Conservation (phyloP, 2,329 filamentous ascomycete genomes). For the Neopestalotiopsis clavispora region DNA sequence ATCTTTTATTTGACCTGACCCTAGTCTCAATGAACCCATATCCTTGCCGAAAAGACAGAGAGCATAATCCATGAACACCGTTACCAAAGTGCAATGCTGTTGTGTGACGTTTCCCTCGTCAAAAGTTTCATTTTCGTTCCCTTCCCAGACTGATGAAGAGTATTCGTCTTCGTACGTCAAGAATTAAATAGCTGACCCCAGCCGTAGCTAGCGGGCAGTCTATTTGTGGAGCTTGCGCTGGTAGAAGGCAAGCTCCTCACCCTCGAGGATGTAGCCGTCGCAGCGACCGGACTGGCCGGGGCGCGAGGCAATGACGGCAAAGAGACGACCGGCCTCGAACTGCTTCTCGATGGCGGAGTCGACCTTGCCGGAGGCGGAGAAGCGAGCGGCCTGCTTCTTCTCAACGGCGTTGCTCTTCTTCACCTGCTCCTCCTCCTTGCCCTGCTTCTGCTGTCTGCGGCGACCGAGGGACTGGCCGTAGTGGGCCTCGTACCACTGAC, state of each 20-base stretch:
- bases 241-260: slow-evolving; percentile 99
- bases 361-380: slow-evolving; percentile 86
- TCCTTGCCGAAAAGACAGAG: slow-evolving; percentile 35
- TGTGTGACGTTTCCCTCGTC: slow-evolving; percentile 20
- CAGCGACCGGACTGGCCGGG: slow-evolving; percentile 96
- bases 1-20: slow-evolving; percentile 40
- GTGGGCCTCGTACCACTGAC: slow-evolving; percentile 99
- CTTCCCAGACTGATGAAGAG: neutral
- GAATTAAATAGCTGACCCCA: slow-evolving; percentile 7
- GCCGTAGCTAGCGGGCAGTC: slow-evolving; percentile 38
- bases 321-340: slow-evolving; percentile 98
- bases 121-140: slow-evolving; percentile 23
- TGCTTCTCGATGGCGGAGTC: slow-evolving; percentile 93
- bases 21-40: slow-evolving; percentile 37
- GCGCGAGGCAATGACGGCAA: slow-evolving; percentile 88
- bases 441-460: slow-evolving; percentile 85
- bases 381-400: slow-evolving; percentile 94
- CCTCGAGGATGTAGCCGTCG: slow-evolving; percentile 98
- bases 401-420: slow-evolving; percentile 97
- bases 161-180: neutral
- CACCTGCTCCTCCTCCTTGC: slow-evolving; percentile 68
- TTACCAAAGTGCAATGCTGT: slow-evolving; percentile 32
- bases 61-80: slow-evolving; percentile 42
- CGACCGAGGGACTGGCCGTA: slow-evolving; percentile 91
- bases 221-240: slow-evolving; percentile 99